Evolutionary conservation across 1,284 basidiomycete genomes (phyloP), one percentile per base, ranked within the genome.

Genomic region (Athelia psychrophila): DNA sequence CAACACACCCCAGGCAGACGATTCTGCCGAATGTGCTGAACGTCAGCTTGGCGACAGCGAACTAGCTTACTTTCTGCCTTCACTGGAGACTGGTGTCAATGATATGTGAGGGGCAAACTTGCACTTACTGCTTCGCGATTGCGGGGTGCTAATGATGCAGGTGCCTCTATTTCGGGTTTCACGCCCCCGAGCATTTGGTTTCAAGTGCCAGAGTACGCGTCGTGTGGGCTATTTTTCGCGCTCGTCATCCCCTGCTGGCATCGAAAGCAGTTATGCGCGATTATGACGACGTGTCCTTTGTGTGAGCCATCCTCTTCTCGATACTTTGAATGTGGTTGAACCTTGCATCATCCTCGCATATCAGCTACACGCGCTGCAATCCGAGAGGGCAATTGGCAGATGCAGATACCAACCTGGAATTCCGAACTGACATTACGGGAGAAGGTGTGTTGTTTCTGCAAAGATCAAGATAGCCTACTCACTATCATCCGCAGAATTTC

Each of bases 11-110:
- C 27, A 30, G 5, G 27, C 27, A 30, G 5, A 30, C 13, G 13
- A 13, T 13, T 30, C 6, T 30, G 13, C 27, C 27, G 27, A 30
- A 30, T 13, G 13, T 30, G 27, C 27, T 18, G 76, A 81, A 60
- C 71, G 81, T 22, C 69, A 62, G 54, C 71, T 88, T 56, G 84
- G 86, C 8, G 78, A 86, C 54, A 86, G 79, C 10, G 86, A 88
- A 64, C 64, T 76, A 4, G 87, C 86, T 2, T 91, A 91, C 65
- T 91, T 79, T 62, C 74, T 91, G 10, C 88, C 87, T 2, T 83
- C 83, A 3, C 77, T 88, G 18, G 81, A 80, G 47, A 79, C 73
- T 52, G 90, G 90, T 12, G 89, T 91, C 24, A 92, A 92, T 59
- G 90, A 93, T 65, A 91, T 92, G 90, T 90, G 61, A 53, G 78